Evolutionary conservation across 768 basidiomycete species (phyloP).

Genomic region (Postia placenta): DNA sequence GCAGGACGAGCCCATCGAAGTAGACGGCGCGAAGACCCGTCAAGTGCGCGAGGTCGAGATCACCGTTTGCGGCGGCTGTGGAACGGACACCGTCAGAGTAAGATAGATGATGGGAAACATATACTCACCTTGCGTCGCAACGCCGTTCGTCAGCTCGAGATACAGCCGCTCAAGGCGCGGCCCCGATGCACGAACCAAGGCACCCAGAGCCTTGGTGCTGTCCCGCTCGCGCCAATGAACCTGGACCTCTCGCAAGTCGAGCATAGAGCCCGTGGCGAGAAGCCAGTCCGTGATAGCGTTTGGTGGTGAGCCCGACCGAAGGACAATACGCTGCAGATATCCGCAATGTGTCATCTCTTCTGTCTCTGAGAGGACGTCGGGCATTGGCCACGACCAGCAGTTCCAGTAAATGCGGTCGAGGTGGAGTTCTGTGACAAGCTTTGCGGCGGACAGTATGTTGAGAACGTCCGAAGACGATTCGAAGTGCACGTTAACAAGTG

Average conservation of each 20-base stretch:
- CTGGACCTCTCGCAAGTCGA: conserved; percentile 7
- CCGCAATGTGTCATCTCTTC: background rate
- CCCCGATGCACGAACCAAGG: conserved; percentile 9
- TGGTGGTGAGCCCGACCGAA: conserved; percentile 12
- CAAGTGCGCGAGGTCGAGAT: conserved; percentile 4
- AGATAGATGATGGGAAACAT: background rate
- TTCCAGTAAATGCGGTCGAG: conserved; percentile 14
- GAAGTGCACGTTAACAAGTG: conserved; percentile 14
- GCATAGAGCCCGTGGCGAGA: conserved; percentile 1
- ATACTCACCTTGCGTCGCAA: background rate
- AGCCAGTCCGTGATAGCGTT: conserved; percentile 10
- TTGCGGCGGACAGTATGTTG: conserved; percentile 9
- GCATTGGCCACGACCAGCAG: background rate
- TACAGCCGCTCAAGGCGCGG: conserved; percentile 10
- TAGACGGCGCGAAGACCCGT: conserved; percentile 7
- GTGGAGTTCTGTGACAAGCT: conserved; percentile 4
- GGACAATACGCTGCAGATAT: conserved; percentile 8
- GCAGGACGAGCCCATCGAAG: conserved; percentile 12
- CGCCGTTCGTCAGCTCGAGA: conserved; percentile 4
- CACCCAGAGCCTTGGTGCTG: conserved; percentile 7
- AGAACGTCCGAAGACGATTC: conserved; percentile 9
- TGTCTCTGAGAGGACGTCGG: background rate
- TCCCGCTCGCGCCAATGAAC: conserved; percentile 12
- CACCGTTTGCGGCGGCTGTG: background rate
- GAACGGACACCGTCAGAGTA: background rate